These are phyloP conservation scores for Periconia sp. DNA, from an alignment of 2,329 filamentous ascomycete genomes.

Conservation along the genomic window DNA sequence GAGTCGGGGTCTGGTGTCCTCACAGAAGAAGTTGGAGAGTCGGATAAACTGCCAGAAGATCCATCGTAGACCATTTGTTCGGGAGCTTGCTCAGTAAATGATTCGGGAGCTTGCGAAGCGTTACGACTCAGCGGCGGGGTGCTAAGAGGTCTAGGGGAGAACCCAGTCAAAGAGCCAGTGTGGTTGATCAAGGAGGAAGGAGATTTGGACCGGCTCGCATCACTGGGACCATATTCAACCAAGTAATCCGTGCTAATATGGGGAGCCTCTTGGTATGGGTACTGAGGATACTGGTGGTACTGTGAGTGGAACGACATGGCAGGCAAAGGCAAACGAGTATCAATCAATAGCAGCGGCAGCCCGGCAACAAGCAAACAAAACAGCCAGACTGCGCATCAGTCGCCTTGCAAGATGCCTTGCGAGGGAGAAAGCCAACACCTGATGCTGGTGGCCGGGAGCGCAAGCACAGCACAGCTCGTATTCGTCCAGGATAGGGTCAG, in stretches of 20 bases:
- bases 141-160: constrained; percentile 36
- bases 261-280: constrained; percentile 25
- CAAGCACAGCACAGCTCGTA: constrained; percentile 21
- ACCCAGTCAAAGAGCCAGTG: constrained; percentile 31
- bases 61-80: constrained; percentile 37
- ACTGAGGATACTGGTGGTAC: constrained; percentile 21
- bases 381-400: constrained; percentile 22
- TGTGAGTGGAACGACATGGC: constrained; percentile 34
- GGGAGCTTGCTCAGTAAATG: constrained; percentile 26
- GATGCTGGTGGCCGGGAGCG: constrained; percentile 25
- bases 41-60: constrained; percentile 28
- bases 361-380: constrained; percentile 18
- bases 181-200: constrained; percentile 39
- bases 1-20: constrained; percentile 37
- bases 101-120: constrained; percentile 32
- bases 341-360: constrained; percentile 19
- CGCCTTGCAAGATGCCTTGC: constrained; percentile 29
- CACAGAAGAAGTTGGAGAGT: constrained; percentile 39
- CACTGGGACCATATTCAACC: constrained; percentile 26
- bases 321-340: constrained; percentile 24
- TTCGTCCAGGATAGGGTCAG: constrained; percentile 14
- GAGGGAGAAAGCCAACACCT: constrained; percentile 22
- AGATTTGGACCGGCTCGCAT: constrained; percentile 33
- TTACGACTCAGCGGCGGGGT: constrained; percentile 37
- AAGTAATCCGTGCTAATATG: constrained; percentile 22